Base-by-base conservation (phyloP, 345 rosid species). In the Gossypium mustelinum region DNA sequence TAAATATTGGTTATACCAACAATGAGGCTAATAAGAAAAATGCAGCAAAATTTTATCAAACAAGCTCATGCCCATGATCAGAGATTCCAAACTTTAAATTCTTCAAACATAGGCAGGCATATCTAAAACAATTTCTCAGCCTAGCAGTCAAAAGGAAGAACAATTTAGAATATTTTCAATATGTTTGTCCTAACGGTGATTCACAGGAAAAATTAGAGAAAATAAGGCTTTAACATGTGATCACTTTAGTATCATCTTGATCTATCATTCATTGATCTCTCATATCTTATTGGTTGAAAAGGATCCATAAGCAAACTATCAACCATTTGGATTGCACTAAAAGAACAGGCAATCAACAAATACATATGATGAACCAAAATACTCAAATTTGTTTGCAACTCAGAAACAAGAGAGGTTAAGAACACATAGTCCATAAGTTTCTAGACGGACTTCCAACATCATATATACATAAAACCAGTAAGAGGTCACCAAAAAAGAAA, bases 61-160 rank as follows among this genome's bases (percentile, higher is more conserved):
- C 52, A 60, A 47, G 11, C 25, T 61, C 48, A n/a, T 73, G 24
- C 39, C 29, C 4, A 27, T 51, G 11, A 48, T 48, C n/a, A 13
- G 44, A 47, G 27, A 27, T 61, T 11, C 54, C 55, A 20, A 18
- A 29, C 2, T 27, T 73, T 73, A 50, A 25, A 68, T 59, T 68
- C 72, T 68, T 68, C 56, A 24, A 47, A 47, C 71, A 22, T 17
- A 47, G 39, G 39, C 54, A 45, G 24, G 39, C 71, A 67, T n/a
- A 67, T 67, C 39, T 20, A 43, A 34, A 45, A 67, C 71, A 14
- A 67, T 67, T 66, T 67, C 55, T 22, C 39, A 65, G 43, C 18
- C 18, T 60, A 18, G 51, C 50, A 65, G 27, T 43, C 51, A 65
- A 65, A 64, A 18, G 50, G 27, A 39, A 63, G 68, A 9, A 17